Evolutionary conservation across 1,284 basidiomycete species (phyloP), one percentile per base, ranked within the genome.

Genomic region (Boletellus dicymbophilus): DNA sequence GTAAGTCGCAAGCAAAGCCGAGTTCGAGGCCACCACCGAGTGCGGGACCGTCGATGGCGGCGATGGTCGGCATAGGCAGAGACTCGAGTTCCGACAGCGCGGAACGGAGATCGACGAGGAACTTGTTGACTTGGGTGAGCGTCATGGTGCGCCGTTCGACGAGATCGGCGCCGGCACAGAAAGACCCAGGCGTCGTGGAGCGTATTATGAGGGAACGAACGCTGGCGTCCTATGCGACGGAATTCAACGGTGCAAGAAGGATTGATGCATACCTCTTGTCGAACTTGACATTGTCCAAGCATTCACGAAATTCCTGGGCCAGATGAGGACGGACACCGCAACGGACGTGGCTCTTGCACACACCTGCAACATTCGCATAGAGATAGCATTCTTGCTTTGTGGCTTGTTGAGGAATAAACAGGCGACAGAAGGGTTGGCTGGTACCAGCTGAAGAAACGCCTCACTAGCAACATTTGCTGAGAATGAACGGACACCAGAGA

Each of bases 151-250:
- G 84, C 51, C 95, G 80, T 68, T 98, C 95, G 50, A 80, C 79
- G 43, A 98, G 82, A 69, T 98, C 95, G 11, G 95, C 95, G 7
- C 95, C 95, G 18, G 95, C 89, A 66, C 95, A 98, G 72, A 96
- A 97, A 3, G 89, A 80, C n/a, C 84, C 84, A 12, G 77, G 61
- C 0, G 81, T 80, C 0, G 87, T 80, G 2, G 93, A 93, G 48
- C 86, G 82, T 16, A 96, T 64, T 49, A 97, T 84, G 54, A 96
- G 77, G 0, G 90, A 81, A 49, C 93, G 87, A 25, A 88, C 75
- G 46, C 88, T 90, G 51, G 18, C 36, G 52, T 23, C n/a, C n/a
- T n/a, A n/a, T 46, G 43, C 18, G 37, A 18, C n/a, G 5, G 41
- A 25, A 10, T 36, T 22, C 6, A 36, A 20, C 26, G 28, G 37